phyloP scores from a whole-genome alignment of 257 asterid genomes.

The Misopates orontium region DNA sequence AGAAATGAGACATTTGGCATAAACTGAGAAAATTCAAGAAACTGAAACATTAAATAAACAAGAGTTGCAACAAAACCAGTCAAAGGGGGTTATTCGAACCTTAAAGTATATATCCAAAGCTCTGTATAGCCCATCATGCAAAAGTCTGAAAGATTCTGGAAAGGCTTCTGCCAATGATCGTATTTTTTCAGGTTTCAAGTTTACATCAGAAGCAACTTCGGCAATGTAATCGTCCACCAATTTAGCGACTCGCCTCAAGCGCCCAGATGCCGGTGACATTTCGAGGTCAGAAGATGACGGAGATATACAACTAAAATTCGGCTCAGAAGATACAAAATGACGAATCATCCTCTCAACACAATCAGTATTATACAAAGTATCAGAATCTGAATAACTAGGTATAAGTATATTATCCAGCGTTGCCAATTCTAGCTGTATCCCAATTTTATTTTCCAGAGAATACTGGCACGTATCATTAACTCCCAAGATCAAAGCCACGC shows the following conservation, averaged over 20 bases:
- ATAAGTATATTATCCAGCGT: conserved; percentile 72
- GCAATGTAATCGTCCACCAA: conserved; percentile 82
- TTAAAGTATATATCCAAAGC: conserved; percentile 83
- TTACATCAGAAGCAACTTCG: conserved; percentile 92
- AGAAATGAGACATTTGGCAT: conserved; percentile 2
- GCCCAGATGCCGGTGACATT: conserved; percentile 57
- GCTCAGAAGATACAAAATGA: conserved; percentile 65
- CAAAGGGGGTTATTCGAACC: too few species aligned
- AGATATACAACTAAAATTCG: conserved; percentile 39
- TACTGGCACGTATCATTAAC: conserved; percentile 59
- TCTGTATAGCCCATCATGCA: conserved; percentile 94
- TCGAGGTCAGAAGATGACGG: conserved; percentile 56
- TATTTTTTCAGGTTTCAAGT: conserved; percentile 74
- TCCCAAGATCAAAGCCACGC: conserved; percentile 80
- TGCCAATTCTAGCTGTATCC: conserved; percentile 76
- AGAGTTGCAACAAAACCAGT: too few species aligned
- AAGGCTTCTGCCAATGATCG: conserved; percentile 74
- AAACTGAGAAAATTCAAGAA: neutral
- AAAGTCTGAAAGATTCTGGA: conserved; percentile 83
- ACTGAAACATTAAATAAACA: too few species aligned
- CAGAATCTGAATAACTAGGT: conserved; percentile 86
- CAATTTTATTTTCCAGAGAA: conserved; percentile 70
- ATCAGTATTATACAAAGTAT: conserved; percentile 76
- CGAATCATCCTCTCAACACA: conserved; percentile 74
- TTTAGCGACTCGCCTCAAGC: conserved; percentile 71